Evolutionary conservation across 768 basidiomycete species (phyloP).

Genomic region (Plicaturopsis crispa): DNA sequence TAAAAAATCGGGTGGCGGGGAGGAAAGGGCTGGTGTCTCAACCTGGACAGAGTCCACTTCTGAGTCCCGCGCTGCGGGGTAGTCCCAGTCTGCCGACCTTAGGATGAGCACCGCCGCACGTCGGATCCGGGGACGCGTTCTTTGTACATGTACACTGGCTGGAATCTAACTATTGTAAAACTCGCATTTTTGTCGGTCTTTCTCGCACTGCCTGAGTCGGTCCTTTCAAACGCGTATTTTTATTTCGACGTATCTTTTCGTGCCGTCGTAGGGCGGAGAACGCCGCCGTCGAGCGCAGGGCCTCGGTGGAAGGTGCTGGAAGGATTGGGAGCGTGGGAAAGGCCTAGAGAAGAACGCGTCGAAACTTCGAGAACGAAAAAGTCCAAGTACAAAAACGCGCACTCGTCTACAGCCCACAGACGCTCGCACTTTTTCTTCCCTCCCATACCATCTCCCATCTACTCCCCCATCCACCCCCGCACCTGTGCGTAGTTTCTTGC

Average conservation of each 20-base stretch:
- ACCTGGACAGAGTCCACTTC: conserved; percentile 34
- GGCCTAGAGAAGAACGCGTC: conserved; percentile 17
- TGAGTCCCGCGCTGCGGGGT: too few species aligned
- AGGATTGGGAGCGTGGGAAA: conserved; percentile 13
- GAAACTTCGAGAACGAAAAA: conserved; percentile 39
- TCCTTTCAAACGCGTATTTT: too few species aligned
- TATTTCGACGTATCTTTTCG: too few species aligned
- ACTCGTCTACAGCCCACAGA: conserved; percentile 1
- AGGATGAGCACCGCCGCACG: too few species aligned
- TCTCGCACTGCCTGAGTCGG: too few species aligned
- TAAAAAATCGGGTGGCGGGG: conserved; percentile 51
- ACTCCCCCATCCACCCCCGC: conserved; percentile 5
- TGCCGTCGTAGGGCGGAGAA: too few species aligned
- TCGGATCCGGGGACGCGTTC: too few species aligned
- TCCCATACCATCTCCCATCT: conserved; percentile 8
- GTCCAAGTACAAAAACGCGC: conserved; percentile 28
- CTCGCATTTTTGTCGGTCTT: too few species aligned
- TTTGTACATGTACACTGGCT: too few species aligned
- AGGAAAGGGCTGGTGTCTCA: conserved; percentile 36
- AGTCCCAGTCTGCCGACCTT: too few species aligned
- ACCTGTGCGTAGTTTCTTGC: conserved; percentile 10
- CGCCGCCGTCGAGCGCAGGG: too few species aligned
- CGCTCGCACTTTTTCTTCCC: conserved; percentile 6
- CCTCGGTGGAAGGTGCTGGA: conserved; percentile 29
- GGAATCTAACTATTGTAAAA: too few species aligned